Evolutionary conservation across 805 yeast species (phyloP), one percentile per base, ranked within the genome.

Genomic region (Yamadazyma olivae): DNA sequence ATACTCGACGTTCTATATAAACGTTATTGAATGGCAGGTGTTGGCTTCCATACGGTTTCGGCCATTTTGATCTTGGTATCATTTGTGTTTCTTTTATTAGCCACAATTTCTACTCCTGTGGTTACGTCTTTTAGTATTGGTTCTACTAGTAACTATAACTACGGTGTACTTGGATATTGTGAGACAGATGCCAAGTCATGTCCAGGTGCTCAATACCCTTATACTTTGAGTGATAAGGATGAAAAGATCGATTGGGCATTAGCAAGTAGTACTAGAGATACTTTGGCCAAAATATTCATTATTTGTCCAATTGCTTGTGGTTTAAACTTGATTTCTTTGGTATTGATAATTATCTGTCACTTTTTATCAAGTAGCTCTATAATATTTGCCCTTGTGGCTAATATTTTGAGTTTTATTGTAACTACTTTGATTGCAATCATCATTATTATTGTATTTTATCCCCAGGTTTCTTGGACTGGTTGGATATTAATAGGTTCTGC

Each of bases 401-500:
- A 74, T 13, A 41, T 75, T 17, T 27, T 83, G 8, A 65, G 80
- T 0, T 79, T 82, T 52, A 41, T 78, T 12, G 65, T 73, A 8
- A 60, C 86, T 7, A 71, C 81, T 1, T 44, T 83, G 27, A 59
- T 73, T 17, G 75, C 83, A 36, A 58, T 84, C 8, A 70, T 79
- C 19, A 64, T 67, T 0, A 68, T 83, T 25, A 49, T 85, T 33
- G 60, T 77, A 12, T 84, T 81, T 54, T 73, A 67, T 47, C 93
- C 93, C 6, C 64, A 79, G 42, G 67, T 81, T 13, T 59, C 69
- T 5, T 84, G 90, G 90, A 70, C 79, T n/a, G 70, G 81, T 6
- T 84, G 91, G 90, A 53, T 81, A 22, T 64, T 81, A 49, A 70
- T 83, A 19, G 88, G 83, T 1, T 73, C 86, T 3, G 82, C 85